These are phyloP conservation scores for Coemansia sp. DNA, from an alignment of 192 early-diverging fungal genomes.

Conservation along the genomic window DNA sequence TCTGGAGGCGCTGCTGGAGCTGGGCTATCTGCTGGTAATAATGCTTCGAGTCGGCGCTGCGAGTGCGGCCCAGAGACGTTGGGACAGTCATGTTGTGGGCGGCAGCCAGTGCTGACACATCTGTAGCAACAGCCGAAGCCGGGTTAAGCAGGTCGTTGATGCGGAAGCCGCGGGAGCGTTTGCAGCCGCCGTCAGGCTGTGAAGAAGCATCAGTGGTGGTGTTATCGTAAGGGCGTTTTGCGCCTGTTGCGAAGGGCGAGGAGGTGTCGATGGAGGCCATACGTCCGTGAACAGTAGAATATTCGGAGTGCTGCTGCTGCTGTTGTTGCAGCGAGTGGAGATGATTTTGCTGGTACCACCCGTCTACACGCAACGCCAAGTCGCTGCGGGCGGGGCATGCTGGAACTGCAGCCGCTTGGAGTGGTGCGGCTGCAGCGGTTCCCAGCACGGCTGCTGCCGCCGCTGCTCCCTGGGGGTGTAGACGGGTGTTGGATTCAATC, in stretches of 20 bases:
- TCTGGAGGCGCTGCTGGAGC: conserved; percentile 38
- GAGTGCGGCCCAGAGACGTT: conserved; percentile 33
- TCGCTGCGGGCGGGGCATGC: conserved; percentile 19
- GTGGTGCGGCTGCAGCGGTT: neutral
- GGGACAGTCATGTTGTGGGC: conserved; percentile 48
- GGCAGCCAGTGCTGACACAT: conserved; percentile 20
- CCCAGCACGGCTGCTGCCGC: conserved; percentile 1
- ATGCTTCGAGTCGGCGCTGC: conserved; percentile 47
- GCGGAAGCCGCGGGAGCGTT: conserved; percentile 30
- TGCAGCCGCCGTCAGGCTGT: neutral
- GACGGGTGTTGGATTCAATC: conserved; percentile 57
- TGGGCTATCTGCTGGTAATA: conserved; percentile 37
- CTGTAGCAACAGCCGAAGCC: conserved; percentile 11
- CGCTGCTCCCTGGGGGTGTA: conserved; percentile 50
- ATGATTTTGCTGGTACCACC: conserved; percentile 38
- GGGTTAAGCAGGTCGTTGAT: conserved; percentile 57
- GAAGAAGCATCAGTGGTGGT: neutral
- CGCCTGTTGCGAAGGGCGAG: neutral
- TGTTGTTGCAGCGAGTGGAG: conserved; percentile 2
- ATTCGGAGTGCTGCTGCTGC: conserved; percentile 5
- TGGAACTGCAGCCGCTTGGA: neutral
- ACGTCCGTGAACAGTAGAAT: conserved; percentile 6
- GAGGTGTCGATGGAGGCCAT: neutral
- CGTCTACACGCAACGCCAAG: conserved; percentile 58
- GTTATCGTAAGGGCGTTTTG: conserved; percentile 13